Evolutionary conservation across 2,329 filamentous ascomycete species (phyloP).

Genomic region (Neocatenulostroma microsporum): DNA sequence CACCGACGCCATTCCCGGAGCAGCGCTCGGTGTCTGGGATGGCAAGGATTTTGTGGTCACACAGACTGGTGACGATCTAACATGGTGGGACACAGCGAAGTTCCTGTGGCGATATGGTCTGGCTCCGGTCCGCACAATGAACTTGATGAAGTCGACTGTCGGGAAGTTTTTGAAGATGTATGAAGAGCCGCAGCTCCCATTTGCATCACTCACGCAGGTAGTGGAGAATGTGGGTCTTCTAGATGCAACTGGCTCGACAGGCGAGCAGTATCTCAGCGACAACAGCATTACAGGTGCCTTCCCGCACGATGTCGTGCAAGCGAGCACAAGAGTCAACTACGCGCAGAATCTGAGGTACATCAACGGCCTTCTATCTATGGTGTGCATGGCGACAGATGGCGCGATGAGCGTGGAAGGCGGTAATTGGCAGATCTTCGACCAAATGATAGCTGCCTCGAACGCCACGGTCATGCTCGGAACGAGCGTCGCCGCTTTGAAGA

Average conservation of each 20-base stretch:
- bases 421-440: conserved; percentile 91
- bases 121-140: conserved; percentile 65
- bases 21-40: conserved; percentile 74
- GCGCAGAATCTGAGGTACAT: conserved; percentile 79
- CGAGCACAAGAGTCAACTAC: conserved; percentile 89
- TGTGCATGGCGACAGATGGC: conserved; percentile 82
- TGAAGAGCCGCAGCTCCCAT: conserved; percentile 74
- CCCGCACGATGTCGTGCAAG: conserved; percentile 75
- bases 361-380: conserved; percentile 84
- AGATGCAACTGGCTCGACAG: conserved; percentile 60
- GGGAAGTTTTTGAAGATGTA: conserved; percentile 73
- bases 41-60: conserved; percentile 65
- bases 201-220: conserved; percentile 62
- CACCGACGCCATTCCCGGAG: conserved; percentile 42
- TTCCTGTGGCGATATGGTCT: conserved; percentile 79
- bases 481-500: conserved; percentile 52
- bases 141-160: conserved; percentile 63
- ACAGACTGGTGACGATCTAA: conserved; percentile 47
- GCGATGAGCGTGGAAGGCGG: conserved; percentile 72
- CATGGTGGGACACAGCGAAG: conserved; percentile 74
- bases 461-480: conserved; percentile 59
- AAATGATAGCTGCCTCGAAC: conserved; percentile 61
- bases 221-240: conserved; percentile 61
- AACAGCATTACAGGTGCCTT: conserved; percentile 63
- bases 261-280: conserved; percentile 60